Evolutionary conservation across 2,329 filamentous ascomycete genomes (phyloP).

Genomic region (Hypoxylon sp.): DNA sequence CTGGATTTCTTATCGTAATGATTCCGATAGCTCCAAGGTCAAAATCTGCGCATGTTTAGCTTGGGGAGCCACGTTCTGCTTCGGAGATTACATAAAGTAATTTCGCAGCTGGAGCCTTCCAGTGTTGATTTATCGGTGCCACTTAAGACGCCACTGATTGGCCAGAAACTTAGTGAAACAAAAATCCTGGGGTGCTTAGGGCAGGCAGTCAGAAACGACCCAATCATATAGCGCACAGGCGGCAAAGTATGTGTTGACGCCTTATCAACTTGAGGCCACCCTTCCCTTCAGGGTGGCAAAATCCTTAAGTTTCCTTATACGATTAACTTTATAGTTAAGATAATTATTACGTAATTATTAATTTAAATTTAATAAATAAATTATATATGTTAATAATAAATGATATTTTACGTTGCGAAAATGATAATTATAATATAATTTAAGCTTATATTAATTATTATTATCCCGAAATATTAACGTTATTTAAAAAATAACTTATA

Average conservation of each 20-base stretch:
- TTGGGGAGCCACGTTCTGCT: neutral
- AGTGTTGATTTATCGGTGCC: neutral
- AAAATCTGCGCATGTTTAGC: neutral
- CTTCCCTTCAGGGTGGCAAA: no score
- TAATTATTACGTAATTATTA: no score
- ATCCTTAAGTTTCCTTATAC: no score
- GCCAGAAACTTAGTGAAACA: constrained; percentile 29
- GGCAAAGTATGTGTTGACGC: constrained; percentile 24
- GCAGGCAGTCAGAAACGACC: constrained; percentile 5
- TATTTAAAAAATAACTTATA: no score
- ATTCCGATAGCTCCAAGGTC: neutral
- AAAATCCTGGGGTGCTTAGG: constrained; percentile 24
- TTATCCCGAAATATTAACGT: no score
- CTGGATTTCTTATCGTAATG: neutral
- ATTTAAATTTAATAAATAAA: no score
- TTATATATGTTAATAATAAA: no score
- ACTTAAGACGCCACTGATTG: constrained; percentile 11
- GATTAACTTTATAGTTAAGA: no score
- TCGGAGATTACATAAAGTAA: neutral
- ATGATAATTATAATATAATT: no score
- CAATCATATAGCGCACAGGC: constrained; percentile 21
- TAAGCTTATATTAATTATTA: no score
- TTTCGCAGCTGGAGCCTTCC: neutral
- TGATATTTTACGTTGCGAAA: no score
- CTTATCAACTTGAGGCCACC: no score